phyloP scores from a whole-genome alignment of 2,329 filamentous ascomycete species.

The Scleromitrula shiraiana region DNA sequence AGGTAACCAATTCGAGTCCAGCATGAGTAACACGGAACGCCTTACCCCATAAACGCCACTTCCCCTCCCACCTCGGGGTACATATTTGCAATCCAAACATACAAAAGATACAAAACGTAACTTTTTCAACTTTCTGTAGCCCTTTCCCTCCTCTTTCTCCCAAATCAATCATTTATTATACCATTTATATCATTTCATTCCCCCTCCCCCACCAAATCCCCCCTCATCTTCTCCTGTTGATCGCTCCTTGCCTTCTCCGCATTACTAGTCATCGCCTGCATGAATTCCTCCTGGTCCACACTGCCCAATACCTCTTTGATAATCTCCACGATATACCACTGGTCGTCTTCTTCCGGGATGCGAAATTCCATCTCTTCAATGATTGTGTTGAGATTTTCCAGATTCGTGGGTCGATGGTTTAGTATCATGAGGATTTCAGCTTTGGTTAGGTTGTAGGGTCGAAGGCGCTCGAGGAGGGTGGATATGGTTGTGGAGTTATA shows the following conservation, averaged over 20 bases:
- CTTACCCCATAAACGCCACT: no score
- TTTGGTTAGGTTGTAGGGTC: constrained; percentile 54
- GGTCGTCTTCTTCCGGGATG: constrained; percentile 47
- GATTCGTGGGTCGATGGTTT: constrained; percentile 53
- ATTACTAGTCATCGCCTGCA: constrained; percentile 20
- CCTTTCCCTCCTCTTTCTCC: no score
- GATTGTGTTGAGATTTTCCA: constrained; percentile 51
- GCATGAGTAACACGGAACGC: no score
- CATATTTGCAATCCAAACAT: no score
- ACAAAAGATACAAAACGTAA: no score
- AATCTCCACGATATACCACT: constrained; percentile 48
- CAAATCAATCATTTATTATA: no score
- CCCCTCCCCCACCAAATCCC: no score
- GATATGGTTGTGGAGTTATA: constrained; percentile 47
- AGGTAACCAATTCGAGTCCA: no score
- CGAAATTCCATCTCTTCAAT: constrained; percentile 58
- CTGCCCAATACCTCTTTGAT: constrained; percentile 49
- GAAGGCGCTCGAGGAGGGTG: constrained; percentile 46
- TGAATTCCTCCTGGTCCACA: constrained; percentile 25
- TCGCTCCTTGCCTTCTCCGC: not conserved
- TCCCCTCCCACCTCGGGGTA: no score
- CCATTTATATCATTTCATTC: no score
- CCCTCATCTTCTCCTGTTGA: constrained; percentile 1
- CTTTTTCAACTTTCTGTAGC: no score
- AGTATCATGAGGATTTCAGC: constrained; percentile 61